A percentile compares a stretch with the other conserved stretches of the same genome.
phyloP scores from a whole-genome alignment of 768 basidiomycete species.

The Saitozyma sp. region DNA sequence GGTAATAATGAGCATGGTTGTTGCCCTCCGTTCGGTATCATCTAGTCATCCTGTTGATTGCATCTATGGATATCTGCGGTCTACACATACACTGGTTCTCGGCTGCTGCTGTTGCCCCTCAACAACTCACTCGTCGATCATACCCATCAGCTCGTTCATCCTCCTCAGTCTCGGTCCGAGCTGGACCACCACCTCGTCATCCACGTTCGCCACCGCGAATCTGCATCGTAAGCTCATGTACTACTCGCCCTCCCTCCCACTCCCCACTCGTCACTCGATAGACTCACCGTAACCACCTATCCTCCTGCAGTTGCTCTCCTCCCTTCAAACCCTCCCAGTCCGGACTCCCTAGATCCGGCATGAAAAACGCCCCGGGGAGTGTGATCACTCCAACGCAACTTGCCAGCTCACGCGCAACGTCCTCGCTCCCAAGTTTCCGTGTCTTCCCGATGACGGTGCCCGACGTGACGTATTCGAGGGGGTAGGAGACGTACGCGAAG shows the following conservation, averaged over 20 bases:
- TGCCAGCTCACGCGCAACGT: slow-evolving; percentile 65
- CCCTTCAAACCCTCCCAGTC: slow-evolving; percentile 33
- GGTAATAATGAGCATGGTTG: too few species aligned
- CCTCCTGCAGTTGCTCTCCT: slow-evolving; percentile 53
- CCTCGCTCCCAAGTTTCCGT: slow-evolving; percentile 53
- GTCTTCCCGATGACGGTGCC: slow-evolving; percentile 18
- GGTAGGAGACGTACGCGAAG: slow-evolving; percentile 68
- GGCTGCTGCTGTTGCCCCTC: background rate
- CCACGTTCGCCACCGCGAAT: slow-evolving; percentile 79
- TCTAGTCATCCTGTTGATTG: background rate
- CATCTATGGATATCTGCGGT: background rate
- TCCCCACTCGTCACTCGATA: background rate
- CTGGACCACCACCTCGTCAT: slow-evolving; percentile 57
- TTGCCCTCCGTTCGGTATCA: too few species aligned
- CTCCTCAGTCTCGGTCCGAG: slow-evolving; percentile 41
- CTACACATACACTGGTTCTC: background rate
- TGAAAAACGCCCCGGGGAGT: slow-evolving; percentile 69
- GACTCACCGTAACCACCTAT: slow-evolving; percentile 61
- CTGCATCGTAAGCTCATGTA: slow-evolving; percentile 46
- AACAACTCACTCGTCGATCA: slow-evolving; percentile 5
- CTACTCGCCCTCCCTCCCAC: background rate
- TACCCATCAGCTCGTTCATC: slow-evolving; percentile 44
- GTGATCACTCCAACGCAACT: slow-evolving; percentile 65
- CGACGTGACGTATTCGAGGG: slow-evolving; percentile 18
- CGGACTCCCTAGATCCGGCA: slow-evolving; percentile 38